Base-by-base conservation (phyloP, 495 filamentous ascomycete genomes). In the Podospora sp. region DNA sequence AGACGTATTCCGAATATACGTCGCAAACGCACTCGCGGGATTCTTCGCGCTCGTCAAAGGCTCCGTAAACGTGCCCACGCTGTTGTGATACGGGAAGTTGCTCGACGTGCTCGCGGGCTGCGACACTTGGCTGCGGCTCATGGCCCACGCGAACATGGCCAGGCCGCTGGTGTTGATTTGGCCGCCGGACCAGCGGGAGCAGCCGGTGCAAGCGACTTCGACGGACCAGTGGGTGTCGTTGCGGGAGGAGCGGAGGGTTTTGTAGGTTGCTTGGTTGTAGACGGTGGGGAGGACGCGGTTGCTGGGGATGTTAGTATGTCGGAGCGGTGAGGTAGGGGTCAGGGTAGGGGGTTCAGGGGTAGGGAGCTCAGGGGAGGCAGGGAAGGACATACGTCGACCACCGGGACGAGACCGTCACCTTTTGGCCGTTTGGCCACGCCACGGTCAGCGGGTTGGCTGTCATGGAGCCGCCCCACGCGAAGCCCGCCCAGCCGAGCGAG, bases 151-250 rank as follows among this genome's bases (percentile, higher is more conserved):
- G 61, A 80, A 80, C 46, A 69, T 74, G 68, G 76, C 75, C 52
- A 76, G 71, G 26, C 72, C 73, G 29, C 26, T 72, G 21, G 71
- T 66, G 72, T 74, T 76, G 22, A 79, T 73, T 57, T 75, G 67
- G 35, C 70, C 69, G 46, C 70, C 66, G 35, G 49, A 66, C 78
- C 78, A 81, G 3, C 68, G 73, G 63, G 75, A 81, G 72, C 80
- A 85, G 27, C 80, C 78, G 65, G 73, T 70, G 68, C 83, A 85
- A 18, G 77, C 72, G 1, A 80, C 78, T n/a, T 77, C 77, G 58
- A 83, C 66, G 2, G 79, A 76, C 80, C 79, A 85, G 71, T 84
- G 82, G 7, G 83, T 85, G 20, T 65, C 69, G 71, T 84, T 85
- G 62, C 66, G 64, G 6, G 63, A 69, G 20, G 79, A 80, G 53